Base-by-base conservation (phyloP, 371 early-diverging fungal species). In the Rhizopus stolonifer region DNA sequence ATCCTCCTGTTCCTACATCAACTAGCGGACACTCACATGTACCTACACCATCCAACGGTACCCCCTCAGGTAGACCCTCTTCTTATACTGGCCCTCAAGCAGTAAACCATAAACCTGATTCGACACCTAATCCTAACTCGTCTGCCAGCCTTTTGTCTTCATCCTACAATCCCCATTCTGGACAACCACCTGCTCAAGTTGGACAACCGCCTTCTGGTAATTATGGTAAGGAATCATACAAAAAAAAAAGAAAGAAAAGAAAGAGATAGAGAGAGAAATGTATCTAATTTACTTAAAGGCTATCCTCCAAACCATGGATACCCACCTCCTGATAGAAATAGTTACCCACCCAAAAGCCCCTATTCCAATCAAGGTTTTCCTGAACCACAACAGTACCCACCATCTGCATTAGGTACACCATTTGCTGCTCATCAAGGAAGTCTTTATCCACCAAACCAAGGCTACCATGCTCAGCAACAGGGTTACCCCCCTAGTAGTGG, bases 371-470 rank as follows among this genome's bases (percentile, higher is more conserved):
- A 62, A 11, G 32, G 54, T 23, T 64, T 67, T 24, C 68, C 68
- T 39, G 58, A 63, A 24, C 67, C 64, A 15, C 36, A 36, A 36
- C 36, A 36, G 14, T 36, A 36, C 14, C 17, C 65, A 13, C 22
- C 10, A 0, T 46, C 46, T 24, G 14, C 39, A 9, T 46, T 59
- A 15, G 68, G 68, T 9, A 57, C 64, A 15, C 68, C 68, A 11
- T 67, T 67, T 60, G 68, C 68, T 14, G 68, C 64, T 17, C 68
- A 67, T 46, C 57, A 58, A 54, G 64, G 60, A 9, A 50, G 33
- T 18, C 59, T 42, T 33, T 29, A 49, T 38, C 38, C 58, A 9
- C 36, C 34, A 19, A 44, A n/a, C 3, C 31, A 21, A 36, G 53
- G 56, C 17, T 14, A 21, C 13, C 51, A 49, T 19, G 47, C 59